Conservation (phyloP, 768 basidiomycete species). For the Cubamyces sp. region DNA sequence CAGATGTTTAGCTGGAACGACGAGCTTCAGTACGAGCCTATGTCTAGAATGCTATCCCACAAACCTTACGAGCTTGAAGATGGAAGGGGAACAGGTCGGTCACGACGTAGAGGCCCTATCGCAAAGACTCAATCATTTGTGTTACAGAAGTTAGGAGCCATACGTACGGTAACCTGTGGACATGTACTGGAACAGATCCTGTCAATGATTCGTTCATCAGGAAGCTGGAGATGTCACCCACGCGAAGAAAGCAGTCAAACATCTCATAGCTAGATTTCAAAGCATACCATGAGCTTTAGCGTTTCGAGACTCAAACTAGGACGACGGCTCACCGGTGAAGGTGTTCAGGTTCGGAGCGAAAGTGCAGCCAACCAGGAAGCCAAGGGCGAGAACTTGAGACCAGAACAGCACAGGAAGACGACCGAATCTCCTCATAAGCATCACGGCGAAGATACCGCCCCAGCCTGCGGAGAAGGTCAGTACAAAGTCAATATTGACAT, state of each 20-base stretch:
- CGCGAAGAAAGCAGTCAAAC: constrained; percentile 61
- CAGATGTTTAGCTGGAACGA: constrained; percentile 59
- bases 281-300: neutral
- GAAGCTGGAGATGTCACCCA: constrained; percentile 29
- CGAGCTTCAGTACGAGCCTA: neutral
- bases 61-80: constrained; percentile 64
- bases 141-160: neutral
- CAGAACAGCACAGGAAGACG: constrained; percentile 73
- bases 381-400: constrained; percentile 62
- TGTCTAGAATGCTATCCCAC: constrained; percentile 11
- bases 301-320: neutral
- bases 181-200: constrained; percentile 42
- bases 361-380: constrained; percentile 61
- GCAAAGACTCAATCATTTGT: neutral
- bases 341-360: constrained; percentile 60
- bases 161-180: constrained; percentile 58
- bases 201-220: no score
- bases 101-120: constrained; percentile 60
- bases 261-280: constrained; percentile 53
- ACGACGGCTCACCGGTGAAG: constrained; percentile 50
- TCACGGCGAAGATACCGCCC: constrained; percentile 65
- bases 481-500: neutral
- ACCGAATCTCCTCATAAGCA: constrained; percentile 64
- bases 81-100: constrained; percentile 73
- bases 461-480: constrained; percentile 44